phyloP scores from a whole-genome alignment of 2,329 filamentous ascomycete genomes.

The Dichotomopilus funicola region DNA sequence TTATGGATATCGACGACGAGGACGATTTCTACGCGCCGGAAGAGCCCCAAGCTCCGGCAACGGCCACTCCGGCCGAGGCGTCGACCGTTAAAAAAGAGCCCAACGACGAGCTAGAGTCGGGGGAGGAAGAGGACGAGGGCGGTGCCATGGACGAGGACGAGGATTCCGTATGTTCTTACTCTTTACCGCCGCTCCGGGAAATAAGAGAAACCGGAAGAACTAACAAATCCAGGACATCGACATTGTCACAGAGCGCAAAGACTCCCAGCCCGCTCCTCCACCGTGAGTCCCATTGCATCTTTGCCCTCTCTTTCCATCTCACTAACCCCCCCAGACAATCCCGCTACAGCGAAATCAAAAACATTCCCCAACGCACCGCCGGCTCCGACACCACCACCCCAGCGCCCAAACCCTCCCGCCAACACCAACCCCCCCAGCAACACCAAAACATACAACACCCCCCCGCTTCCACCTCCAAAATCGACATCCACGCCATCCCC shows the following conservation, averaged over 20 bases:
- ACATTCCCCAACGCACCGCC: constrained; percentile 55
- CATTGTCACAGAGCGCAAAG: constrained; percentile 61
- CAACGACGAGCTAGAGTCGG: constrained; percentile 54
- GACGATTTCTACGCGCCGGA: constrained; percentile 62
- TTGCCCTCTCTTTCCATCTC: constrained; percentile 8
- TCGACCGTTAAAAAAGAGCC: constrained; percentile 29
- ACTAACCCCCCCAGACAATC: constrained; percentile 40
- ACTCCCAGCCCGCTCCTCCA: constrained; percentile 53
- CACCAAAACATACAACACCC: constrained; percentile 23
- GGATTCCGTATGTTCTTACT: constrained; percentile 38
- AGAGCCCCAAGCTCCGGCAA: constrained; percentile 39
- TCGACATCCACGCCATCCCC: constrained; percentile 80
- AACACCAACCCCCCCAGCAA: neutral
- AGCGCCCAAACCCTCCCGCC: constrained; percentile 40
- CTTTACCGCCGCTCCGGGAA: no score
- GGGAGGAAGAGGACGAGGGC: constrained; percentile 57
- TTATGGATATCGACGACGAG: constrained; percentile 62
- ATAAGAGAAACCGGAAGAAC: neutral
- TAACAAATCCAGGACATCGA: constrained; percentile 50
- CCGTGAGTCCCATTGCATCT: constrained; percentile 38
- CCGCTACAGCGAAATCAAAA: constrained; percentile 58
- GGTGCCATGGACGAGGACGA: constrained; percentile 56
- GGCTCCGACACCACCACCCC: constrained; percentile 37
- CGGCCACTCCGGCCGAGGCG: constrained; percentile 20
- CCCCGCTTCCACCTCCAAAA: constrained; percentile 68